Evolutionary conservation across 1,284 basidiomycete genomes (phyloP).

Genomic region (Caloboletus firmus): DNA sequence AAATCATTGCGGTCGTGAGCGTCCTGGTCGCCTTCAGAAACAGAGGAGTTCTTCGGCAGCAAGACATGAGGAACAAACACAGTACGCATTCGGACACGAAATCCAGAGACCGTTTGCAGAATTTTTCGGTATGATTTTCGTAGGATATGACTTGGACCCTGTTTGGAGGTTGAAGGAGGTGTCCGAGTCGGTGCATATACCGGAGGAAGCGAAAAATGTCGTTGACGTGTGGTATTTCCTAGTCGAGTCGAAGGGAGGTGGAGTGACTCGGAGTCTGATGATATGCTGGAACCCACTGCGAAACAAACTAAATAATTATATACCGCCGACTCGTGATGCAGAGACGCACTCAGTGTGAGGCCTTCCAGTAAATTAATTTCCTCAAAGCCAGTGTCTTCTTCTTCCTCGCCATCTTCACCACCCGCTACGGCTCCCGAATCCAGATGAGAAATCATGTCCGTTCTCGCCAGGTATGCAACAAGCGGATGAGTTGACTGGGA

Average conservation of each 20-base stretch:
- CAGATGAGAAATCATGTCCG: conserved; percentile 16
- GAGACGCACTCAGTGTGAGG: conserved; percentile 48
- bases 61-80: conserved; percentile 82
- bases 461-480: conserved; percentile 43
- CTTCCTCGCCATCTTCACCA: conserved; percentile 16
- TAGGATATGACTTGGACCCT: conserved; percentile 57
- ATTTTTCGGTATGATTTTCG: conserved; percentile 85
- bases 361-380: conserved; percentile 82
- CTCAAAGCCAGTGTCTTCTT: conserved; percentile 55
- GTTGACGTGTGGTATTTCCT: conserved; percentile 58
- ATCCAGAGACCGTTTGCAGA: conserved; percentile 73
- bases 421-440: conserved; percentile 26
- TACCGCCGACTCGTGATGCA: neutral
- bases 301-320: neutral
- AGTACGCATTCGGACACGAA: conserved; percentile 85
- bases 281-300: conserved; percentile 48
- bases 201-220: conserved; percentile 61
- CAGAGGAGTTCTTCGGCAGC: conserved; percentile 39
- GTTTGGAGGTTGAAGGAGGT: conserved; percentile 43
- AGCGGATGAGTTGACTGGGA: conserved; percentile 56
- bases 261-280: conserved; percentile 38
- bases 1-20: conserved; percentile 37
- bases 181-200: conserved; percentile 42
- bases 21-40: conserved; percentile 20
- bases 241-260: conserved; percentile 65